Evolutionary conservation across 371 early-diverging fungal genomes (phyloP), one percentile per base, ranked within the genome.

Genomic region (Apophysomyces elegans): DNA sequence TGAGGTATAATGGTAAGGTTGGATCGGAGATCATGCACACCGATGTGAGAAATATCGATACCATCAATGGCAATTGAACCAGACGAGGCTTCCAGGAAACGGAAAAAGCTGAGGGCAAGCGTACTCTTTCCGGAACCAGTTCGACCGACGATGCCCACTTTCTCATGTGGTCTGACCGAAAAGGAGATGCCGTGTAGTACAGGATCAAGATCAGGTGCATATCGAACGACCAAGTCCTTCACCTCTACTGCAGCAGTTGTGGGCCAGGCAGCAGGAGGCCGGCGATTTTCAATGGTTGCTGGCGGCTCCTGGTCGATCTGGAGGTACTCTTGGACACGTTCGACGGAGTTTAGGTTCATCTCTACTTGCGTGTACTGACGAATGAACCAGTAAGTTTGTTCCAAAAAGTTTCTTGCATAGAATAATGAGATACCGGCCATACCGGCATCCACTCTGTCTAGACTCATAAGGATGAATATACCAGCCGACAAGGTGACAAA

Each of bases 111-210:
- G 59, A 93, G 75, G 4, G 88, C 86, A 41, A 94, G 75, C 1
- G 91, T 90, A 63, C 86, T 86, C 76, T 95, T 95, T 13, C 95
- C 95, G 5, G 93, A 88, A 18, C 86, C 93, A 0, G 93, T 91
- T 70, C 88, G 75, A 63, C 93, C 92, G 21, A 93, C 90, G 56
- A 93, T 84, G 7, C 92, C 93, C 38, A 93, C 75, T 70, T 93
- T 93, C 66, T 90, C 89, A 45, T 88, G 83, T n/a, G 88, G 68
- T 26, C 69, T 71, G 21, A 92, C 83, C 14, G 72, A 59, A 39
- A 95, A 85, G 0, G 88, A 81, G 9, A 97, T 62, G 32, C 87
- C 79, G 14, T 82, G 80, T 58, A 96, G 70, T 7, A 91, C 94
- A 0, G 92, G 88, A 21, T 85, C 85, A 0, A 84, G 70, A 7